A percentile compares a stretch with the other conserved stretches of the same genome.
These are phyloP conservation scores for Spinellus fusiger DNA, from an alignment of 192 early-diverging fungal species.

Conservation along the genomic window DNA sequence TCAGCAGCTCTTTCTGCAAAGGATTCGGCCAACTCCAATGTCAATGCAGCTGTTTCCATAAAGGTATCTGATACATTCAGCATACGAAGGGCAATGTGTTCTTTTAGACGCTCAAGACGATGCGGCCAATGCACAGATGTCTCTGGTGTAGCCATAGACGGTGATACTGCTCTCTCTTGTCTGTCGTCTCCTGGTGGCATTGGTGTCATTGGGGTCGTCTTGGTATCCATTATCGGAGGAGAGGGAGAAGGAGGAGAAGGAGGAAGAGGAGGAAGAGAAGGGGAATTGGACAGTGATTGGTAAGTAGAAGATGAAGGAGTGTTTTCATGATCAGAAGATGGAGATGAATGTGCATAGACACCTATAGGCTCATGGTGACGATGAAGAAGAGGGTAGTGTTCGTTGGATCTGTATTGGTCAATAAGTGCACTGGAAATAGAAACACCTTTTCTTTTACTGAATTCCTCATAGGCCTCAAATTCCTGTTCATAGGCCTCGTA, in stretches of 20 bases:
- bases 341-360: not conserved
- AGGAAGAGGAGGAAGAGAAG: no score
- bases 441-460: not conserved
- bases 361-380: not conserved
- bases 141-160: not conserved
- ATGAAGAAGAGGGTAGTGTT: not conserved
- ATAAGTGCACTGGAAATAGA: constrained; percentile 7
- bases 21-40: not conserved
- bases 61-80: not conserved
- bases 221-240: not conserved
- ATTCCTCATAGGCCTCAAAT: not conserved
- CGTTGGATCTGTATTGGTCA: constrained; percentile 5
- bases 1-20: not conserved
- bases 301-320: no score
- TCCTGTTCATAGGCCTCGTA: not conserved
- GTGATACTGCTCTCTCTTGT: not conserved
- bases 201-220: not conserved
- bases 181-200: not conserved
- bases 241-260: no score
- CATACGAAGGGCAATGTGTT: not conserved
- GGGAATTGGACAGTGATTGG: no score
- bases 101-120: not conserved
- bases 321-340: not conserved
- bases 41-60: not conserved
- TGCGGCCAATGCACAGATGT: not conserved